phyloP scores from a whole-genome alignment of 352 stramenopile genomes.

The Phytophthora meadii region DNA sequence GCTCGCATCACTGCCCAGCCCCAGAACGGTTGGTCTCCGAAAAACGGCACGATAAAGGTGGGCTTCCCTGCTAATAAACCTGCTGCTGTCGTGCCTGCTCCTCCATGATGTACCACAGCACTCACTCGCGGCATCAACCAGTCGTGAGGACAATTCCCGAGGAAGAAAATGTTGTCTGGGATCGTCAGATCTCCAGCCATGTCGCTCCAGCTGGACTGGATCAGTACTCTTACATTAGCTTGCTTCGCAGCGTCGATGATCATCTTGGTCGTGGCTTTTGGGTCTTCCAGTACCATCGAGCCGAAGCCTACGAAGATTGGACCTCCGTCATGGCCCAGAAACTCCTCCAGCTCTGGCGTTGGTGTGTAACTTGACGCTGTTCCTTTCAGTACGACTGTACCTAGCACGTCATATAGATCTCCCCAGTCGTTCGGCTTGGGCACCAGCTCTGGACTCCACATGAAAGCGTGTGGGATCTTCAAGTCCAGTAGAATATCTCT shows the following conservation, averaged over 20 bases:
- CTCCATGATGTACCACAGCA: conserved; percentile 83
- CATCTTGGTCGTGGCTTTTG: conserved; percentile 47
- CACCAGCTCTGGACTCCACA: conserved; percentile 65
- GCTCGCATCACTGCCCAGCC: conserved; percentile 80
- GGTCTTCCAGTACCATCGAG: conserved; percentile 92
- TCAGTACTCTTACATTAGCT: conserved; percentile 77
- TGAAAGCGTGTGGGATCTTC: conserved; percentile 65
- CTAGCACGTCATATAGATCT: conserved; percentile 54
- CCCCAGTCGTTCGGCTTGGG: conserved; percentile 67
- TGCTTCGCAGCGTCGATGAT: conserved; percentile 51
- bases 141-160: conserved; percentile 83
- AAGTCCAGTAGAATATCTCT: conserved; percentile 49
- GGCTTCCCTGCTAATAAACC: conserved; percentile 90
- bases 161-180: conserved; percentile 61
- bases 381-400: conserved; percentile 51
- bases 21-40: conserved; percentile 95
- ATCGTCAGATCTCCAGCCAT: conserved; percentile 53
- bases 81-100: conserved; percentile 90
- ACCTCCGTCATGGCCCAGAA: conserved; percentile 48
- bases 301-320: conserved; percentile 95
- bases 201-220: conserved; percentile 90
- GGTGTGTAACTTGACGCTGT: conserved; percentile 34
- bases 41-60: conserved; percentile 95
- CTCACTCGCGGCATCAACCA: conserved; percentile 91
- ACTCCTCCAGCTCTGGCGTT: conserved; percentile 27